A percentile compares a stretch with the other conserved stretches of the same genome.
These are phyloP conservation scores for Pythium sp. DNA, from an alignment of 352 stramenopile genomes.

Conservation along the genomic window DNA sequence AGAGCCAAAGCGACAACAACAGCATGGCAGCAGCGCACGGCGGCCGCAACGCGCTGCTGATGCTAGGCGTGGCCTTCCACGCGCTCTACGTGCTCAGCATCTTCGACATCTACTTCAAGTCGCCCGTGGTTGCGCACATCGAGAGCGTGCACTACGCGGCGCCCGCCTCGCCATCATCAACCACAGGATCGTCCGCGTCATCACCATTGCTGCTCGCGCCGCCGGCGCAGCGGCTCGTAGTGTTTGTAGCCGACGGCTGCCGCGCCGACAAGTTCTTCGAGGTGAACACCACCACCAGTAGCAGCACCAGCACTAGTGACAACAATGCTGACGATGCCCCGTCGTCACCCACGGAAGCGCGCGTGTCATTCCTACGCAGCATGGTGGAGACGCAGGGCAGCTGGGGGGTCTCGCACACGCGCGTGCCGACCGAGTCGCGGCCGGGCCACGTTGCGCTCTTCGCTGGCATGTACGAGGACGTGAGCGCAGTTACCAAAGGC, in stretches of 20 bases:
- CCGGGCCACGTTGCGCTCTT: constrained; percentile 84
- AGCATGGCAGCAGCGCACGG: neutral
- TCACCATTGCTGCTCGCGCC: constrained; percentile 23
- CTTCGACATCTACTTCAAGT: constrained; percentile 91
- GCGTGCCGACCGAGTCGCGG: constrained; percentile 82
- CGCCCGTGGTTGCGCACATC: constrained; percentile 69
- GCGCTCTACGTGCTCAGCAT: constrained; percentile 85
- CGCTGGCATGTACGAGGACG: constrained; percentile 87
- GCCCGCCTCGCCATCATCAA: neutral
- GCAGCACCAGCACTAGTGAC: constrained; percentile 1
- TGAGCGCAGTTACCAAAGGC: constrained; percentile 84
- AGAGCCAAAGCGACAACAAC: neutral
- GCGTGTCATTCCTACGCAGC: constrained; percentile 64
- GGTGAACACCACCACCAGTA: constrained; percentile 24
- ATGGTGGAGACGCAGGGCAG: constrained; percentile 53
- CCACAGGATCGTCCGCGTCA: constrained; percentile 17
- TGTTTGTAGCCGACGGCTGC: constrained; percentile 85
- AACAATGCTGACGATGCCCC: too few species aligned
- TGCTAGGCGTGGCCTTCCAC: constrained; percentile 80
- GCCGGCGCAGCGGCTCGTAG: constrained; percentile 62
- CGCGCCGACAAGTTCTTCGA: constrained; percentile 85
- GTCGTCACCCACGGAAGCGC: constrained; percentile 15
- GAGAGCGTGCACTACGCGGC: constrained; percentile 41
- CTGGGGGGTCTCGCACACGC: constrained; percentile 85
- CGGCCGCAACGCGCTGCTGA: constrained; percentile 28